Conservation (phyloP, 169 alveolate genomes). For the Plasmodium gonderi region DNA sequence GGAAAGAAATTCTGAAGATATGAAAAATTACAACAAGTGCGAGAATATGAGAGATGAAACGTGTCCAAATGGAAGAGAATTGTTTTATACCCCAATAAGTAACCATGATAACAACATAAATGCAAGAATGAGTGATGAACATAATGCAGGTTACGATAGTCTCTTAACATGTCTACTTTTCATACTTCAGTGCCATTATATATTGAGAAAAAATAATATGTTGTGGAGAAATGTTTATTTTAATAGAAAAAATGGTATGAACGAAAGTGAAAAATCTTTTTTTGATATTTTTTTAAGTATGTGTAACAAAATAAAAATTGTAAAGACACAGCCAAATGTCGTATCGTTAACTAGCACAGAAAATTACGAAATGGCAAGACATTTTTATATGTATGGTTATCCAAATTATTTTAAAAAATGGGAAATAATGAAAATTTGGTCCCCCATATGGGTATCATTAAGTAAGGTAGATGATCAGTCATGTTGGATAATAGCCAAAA, state of each 20-base stretch:
- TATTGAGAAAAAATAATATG: slow-evolving; percentile 75
- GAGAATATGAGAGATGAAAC: not conserved
- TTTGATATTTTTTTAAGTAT: slow-evolving; percentile 66
- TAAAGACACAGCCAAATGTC: slow-evolving; percentile 88
- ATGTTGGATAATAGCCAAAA: slow-evolving; percentile 89
- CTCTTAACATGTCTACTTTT: slow-evolving; percentile 88
- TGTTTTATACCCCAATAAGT: not conserved
- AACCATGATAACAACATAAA: slow-evolving; percentile 1
- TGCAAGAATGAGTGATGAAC: slow-evolving; percentile 76
- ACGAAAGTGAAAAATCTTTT: slow-evolving; percentile 28
- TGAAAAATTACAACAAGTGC: not conserved
- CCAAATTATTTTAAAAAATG: slow-evolving; percentile 90
- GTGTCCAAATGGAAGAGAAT: not conserved
- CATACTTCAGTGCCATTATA: slow-evolving; percentile 81
- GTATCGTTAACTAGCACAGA: slow-evolving; percentile 82
- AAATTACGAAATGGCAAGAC: slow-evolving; percentile 87
- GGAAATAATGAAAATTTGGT: slow-evolving; percentile 91
- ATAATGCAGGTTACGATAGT: slow-evolving; percentile 91
- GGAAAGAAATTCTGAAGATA: not conserved
- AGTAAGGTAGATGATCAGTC: slow-evolving; percentile 86
- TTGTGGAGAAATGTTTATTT: slow-evolving; percentile 62
- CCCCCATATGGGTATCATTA: slow-evolving; percentile 90
- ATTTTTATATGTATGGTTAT: slow-evolving; percentile 86
- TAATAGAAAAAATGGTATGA: slow-evolving; percentile 18
- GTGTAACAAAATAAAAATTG: slow-evolving; percentile 83